These are phyloP conservation scores for Aspergillus thermomutatus DNA, from an alignment of 2,329 filamentous ascomycete species.

Conservation along the genomic window DNA sequence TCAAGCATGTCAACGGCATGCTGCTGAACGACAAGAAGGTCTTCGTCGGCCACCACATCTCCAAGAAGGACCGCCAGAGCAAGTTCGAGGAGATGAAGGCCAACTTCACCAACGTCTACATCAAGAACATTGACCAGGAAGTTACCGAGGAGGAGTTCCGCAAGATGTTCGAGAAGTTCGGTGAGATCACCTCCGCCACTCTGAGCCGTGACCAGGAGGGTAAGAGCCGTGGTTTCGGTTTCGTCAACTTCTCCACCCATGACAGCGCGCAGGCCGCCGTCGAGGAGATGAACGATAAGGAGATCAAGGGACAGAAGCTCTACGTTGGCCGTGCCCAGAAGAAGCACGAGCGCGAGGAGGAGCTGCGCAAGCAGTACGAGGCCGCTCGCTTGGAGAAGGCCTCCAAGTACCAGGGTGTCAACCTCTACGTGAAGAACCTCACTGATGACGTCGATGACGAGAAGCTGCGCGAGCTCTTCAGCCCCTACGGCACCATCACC, in stretches of 20 bases:
- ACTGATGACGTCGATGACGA: slow-evolving; percentile 97
- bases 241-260: slow-evolving; percentile 93
- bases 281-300: slow-evolving; percentile 84
- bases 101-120: slow-evolving; percentile 99
- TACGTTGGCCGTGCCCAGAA: slow-evolving; percentile 99
- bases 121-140: slow-evolving; percentile 91
- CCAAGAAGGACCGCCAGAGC: slow-evolving; percentile 99
- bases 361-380: slow-evolving; percentile 98
- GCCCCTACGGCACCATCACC: slow-evolving; percentile 89
- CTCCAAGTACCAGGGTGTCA: slow-evolving; percentile 98
- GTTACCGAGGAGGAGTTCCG: slow-evolving; percentile 93
- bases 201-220: slow-evolving; percentile 84
- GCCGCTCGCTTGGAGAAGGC: slow-evolving; percentile 96
- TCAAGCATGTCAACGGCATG: slow-evolving; percentile 99
- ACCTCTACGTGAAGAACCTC: slow-evolving; percentile 99
- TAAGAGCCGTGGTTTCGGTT: slow-evolving; percentile 93
- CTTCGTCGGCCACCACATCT: slow-evolving; percentile 97
- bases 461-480: slow-evolving; percentile 91
- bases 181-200: slow-evolving; percentile 92
- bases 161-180: slow-evolving; percentile 83
- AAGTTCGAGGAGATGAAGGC: slow-evolving; percentile 99
- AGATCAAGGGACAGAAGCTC: slow-evolving; percentile 90
- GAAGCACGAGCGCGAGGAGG: slow-evolving; percentile 99
- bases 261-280: slow-evolving; percentile 83
- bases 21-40: slow-evolving; percentile 99